These are phyloP conservation scores for Saccharomyces hybrid DNA, from an alignment of 1,139 yeast species.

Conservation along the genomic window DNA sequence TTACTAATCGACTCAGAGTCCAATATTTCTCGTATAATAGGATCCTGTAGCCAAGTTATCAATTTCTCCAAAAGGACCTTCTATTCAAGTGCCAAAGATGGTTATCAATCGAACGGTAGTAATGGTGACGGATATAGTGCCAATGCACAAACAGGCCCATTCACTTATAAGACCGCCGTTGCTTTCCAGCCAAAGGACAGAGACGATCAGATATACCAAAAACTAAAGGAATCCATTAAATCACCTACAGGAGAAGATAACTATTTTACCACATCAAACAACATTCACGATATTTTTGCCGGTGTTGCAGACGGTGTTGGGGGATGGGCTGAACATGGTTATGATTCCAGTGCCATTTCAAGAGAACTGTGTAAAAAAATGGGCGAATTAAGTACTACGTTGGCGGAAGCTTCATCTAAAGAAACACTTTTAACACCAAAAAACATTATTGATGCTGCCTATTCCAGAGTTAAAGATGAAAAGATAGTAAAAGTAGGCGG, in stretches of 20 bases:
- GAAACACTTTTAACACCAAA: conserved; percentile 36
- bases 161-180: conserved; percentile 51
- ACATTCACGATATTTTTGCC: conserved; percentile 40
- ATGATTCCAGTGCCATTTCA: conserved; percentile 76
- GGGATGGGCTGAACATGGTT: conserved; percentile 91
- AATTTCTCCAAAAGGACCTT: conserved; percentile 7
- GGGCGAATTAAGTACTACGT: conserved; percentile 22
- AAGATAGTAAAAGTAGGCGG: conserved; percentile 81
- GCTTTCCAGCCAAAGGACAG: conserved; percentile 70
- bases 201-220: conserved; percentile 38
- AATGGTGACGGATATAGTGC: conserved; percentile 3
- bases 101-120: conserved; percentile 5
- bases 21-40: neutral
- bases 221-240: conserved; percentile 27
- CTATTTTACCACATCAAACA: conserved; percentile 46
- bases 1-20: conserved; percentile 11
- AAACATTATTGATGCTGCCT: conserved; percentile 48
- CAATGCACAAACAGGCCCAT: conserved; percentile 3
- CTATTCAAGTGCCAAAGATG: conserved; percentile 8
- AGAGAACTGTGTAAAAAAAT: conserved; percentile 54
- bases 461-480: conserved; percentile 42
- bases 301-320: conserved; percentile 99
- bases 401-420: conserved; percentile 6
- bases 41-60: neutral
- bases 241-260: conserved; percentile 88